Percentiles rank a stretch among this genome's conserved stretches.
These are phyloP conservation scores for Russula olivacea DNA, from an alignment of 768 basidiomycete genomes.

Conservation along the genomic window DNA sequence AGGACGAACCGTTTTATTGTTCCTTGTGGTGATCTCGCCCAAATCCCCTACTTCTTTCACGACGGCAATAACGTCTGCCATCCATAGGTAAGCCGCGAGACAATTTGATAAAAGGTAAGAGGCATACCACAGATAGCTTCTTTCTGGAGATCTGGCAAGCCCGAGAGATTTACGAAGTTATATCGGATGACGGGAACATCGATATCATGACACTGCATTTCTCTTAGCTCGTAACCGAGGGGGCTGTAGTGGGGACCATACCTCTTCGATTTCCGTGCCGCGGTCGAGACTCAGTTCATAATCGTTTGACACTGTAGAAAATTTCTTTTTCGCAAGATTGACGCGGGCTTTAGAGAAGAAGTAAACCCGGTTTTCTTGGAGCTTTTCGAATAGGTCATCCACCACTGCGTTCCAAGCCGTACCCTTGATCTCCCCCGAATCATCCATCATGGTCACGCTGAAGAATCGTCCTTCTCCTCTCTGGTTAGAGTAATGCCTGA, in stretches of 20 bases:
- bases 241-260: constrained; percentile 30
- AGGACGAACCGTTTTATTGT: constrained; percentile 49
- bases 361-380: constrained; percentile 92
- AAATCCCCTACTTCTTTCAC: constrained; percentile 73
- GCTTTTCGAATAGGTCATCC: constrained; percentile 73
- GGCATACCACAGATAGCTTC: constrained; percentile 77
- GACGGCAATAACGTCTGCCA: constrained; percentile 77
- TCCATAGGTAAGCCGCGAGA: background rate
- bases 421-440: constrained; percentile 84
- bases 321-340: constrained; percentile 96
- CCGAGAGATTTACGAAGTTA: constrained; percentile 63
- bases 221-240: constrained; percentile 1
- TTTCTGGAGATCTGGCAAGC: constrained; percentile 59
- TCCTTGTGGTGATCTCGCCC: constrained; percentile 68
- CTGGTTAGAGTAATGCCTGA: constrained; percentile 83
- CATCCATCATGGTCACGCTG: constrained; percentile 89
- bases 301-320: constrained; percentile 82
- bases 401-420: constrained; percentile 87
- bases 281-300: constrained; percentile 88
- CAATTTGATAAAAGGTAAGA: background rate
- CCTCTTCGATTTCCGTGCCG: constrained; percentile 81
- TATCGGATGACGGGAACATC: constrained; percentile 80
- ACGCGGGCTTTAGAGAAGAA: constrained; percentile 86
- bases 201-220: constrained; percentile 70
- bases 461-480: constrained; percentile 95